Percentiles rank a stretch among this genome's conserved stretches.
Conservation (phyloP, 2,329 filamentous ascomycete genomes). For the Colletotrichum echinochloae region DNA sequence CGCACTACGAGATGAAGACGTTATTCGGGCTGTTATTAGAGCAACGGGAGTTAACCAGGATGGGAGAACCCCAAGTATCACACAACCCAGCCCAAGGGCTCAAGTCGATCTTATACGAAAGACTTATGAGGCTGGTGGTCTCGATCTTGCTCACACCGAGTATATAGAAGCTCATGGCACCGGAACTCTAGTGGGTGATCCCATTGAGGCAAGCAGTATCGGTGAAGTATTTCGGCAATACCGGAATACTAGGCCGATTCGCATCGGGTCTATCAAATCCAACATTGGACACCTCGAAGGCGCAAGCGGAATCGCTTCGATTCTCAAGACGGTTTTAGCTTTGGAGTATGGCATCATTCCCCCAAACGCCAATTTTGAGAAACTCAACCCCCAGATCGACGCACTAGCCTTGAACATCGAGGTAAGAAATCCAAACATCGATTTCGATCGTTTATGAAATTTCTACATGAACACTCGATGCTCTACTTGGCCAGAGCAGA, state of each 20-base stretch:
- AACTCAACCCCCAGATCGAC: conserved; percentile 60
- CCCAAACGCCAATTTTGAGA: conserved; percentile 62
- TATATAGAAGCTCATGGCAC: conserved; percentile 71
- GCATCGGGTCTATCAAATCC: conserved; percentile 65
- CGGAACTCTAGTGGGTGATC: conserved; percentile 68
- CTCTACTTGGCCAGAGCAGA: too few species aligned
- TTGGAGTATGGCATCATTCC: conserved; percentile 65
- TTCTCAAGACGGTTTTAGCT: conserved; percentile 64
- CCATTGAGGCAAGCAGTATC: conserved; percentile 61
- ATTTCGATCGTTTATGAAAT: too few species aligned
- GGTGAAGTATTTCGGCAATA: conserved; percentile 53
- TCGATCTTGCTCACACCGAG: conserved; percentile 56
- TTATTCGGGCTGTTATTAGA: conserved; percentile 66
- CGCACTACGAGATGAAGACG: conserved; percentile 68
- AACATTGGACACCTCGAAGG: conserved; percentile 67
- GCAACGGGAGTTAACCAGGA: conserved; percentile 67
- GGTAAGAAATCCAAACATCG: too few species aligned
- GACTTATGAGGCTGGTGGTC: conserved; percentile 61
- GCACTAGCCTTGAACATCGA: too few species aligned
- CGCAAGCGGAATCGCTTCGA: conserved; percentile 62
- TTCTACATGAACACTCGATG: too few species aligned
- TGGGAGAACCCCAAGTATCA: conserved; percentile 69
- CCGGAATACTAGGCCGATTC: conserved; percentile 53
- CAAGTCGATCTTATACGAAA: conserved; percentile 62
- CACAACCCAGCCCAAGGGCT: conserved; percentile 64